Conservation (phyloP, 2,329 filamentous ascomycete species). For the Emmonsiellopsis sp. region DNA sequence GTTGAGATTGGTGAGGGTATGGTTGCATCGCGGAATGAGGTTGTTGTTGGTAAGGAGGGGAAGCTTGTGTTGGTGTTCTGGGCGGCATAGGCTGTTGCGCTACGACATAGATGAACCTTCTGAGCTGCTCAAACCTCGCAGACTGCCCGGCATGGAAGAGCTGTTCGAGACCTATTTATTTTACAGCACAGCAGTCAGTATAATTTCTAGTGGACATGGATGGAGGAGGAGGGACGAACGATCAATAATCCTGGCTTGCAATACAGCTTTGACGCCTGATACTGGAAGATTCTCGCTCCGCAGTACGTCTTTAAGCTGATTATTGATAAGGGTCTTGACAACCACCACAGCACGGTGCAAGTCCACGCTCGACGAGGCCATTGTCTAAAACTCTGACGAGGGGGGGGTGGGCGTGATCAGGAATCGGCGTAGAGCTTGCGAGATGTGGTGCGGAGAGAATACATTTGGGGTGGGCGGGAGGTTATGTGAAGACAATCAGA, state of each 20-base stretch:
- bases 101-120: slow-evolving; percentile 22
- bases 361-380: slow-evolving; percentile 33
- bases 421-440: not conserved
- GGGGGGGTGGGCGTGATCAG: not conserved
- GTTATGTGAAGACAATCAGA: not conserved
- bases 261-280: slow-evolving; percentile 72
- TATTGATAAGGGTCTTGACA: slow-evolving; percentile 49
- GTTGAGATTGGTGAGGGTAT: slow-evolving; percentile 15
- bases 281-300: slow-evolving; percentile 63
- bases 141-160: slow-evolving; percentile 14
- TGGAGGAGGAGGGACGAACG: slow-evolving; percentile 48
- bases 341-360: slow-evolving; percentile 32
- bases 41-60: slow-evolving; percentile 14
- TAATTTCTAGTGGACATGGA: not conserved
- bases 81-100: slow-evolving; percentile 20
- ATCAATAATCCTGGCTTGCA: slow-evolving; percentile 68
- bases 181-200: not conserved
- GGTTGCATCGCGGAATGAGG: slow-evolving; percentile 17
- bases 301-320: slow-evolving; percentile 67
- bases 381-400: slow-evolving; percentile 11
- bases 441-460: not conserved
- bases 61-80: slow-evolving; percentile 15
- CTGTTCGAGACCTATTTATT: slow-evolving; percentile 20
- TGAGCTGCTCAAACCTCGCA: slow-evolving; percentile 24
- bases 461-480: not conserved